phyloP scores from a whole-genome alignment of 108 stramenopile species.

The Nannochloropsis salina region DNA sequence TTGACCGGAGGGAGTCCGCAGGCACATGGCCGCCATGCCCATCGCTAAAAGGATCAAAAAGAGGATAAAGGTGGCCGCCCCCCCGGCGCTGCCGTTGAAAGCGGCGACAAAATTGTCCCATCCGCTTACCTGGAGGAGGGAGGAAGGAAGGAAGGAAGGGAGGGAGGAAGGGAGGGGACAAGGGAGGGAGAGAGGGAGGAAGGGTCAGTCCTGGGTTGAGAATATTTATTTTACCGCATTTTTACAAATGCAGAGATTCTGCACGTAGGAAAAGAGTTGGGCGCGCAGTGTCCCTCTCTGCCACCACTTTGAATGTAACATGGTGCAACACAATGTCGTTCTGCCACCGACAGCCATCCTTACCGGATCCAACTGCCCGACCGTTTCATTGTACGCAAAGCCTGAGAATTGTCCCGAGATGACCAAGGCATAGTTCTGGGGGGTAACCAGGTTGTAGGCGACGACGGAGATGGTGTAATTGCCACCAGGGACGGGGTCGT shows the following conservation, averaged over 20 bases:
- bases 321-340: too few relatives aligned
- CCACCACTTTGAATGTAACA: not conserved
- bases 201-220: not conserved
- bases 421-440: not conserved
- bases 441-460: not conserved
- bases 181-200: not conserved
- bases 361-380: not conserved
- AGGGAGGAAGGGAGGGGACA: not conserved
- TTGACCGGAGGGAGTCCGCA: too few relatives aligned
- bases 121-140: not conserved
- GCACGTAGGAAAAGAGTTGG: too few relatives aligned
- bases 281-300: not conserved
- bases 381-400: conserved; percentile 15
- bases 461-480: not conserved
- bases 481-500: not conserved
- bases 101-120: not conserved
- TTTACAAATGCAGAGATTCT: not conserved
- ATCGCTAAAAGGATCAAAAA: conserved; percentile 9
- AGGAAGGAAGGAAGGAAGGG: not conserved
- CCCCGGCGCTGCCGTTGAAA: not conserved
- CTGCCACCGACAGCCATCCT: not conserved
- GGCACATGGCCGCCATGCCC: not conserved
- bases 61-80: not conserved
- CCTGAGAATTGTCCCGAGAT: not conserved
- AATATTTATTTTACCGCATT: not conserved